Conservation (phyloP, 805 yeast genomes). For the Kuraishia borneana region DNA sequence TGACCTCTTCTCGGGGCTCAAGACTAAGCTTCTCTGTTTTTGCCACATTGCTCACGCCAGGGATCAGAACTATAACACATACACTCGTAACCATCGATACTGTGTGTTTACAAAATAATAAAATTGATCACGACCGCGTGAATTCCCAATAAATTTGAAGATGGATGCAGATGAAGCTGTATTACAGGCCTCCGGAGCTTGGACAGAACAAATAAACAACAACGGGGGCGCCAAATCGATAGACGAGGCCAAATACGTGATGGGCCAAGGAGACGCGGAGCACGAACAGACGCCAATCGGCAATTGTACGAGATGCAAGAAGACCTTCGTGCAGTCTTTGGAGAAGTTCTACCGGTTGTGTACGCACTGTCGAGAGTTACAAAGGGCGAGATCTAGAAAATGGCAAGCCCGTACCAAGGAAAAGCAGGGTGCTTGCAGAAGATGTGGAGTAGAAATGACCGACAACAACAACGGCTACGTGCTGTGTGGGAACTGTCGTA, state of each 20-base stretch:
- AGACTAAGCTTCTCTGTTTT: neutral
- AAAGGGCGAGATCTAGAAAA: conserved; percentile 48
- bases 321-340: conserved; percentile 36
- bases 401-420: conserved; percentile 56
- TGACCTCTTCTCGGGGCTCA: no score
- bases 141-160: neutral
- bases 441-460: conserved; percentile 44
- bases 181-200: neutral
- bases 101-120: neutral
- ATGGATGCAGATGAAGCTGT: neutral
- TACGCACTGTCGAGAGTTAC: conserved; percentile 53
- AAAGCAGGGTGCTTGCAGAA: conserved; percentile 50
- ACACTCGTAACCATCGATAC: neutral
- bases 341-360: conserved; percentile 44
- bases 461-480: conserved; percentile 40
- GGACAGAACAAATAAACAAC: neutral
- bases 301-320: conserved; percentile 48
- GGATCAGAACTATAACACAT: neutral
- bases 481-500: conserved; percentile 50
- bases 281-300: neutral
- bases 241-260: neutral
- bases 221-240: neutral
- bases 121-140: no score
- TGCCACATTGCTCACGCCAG: neutral
- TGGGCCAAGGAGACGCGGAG: neutral